These are phyloP conservation scores for Xylaria sp. DNA, from an alignment of 2,329 filamentous ascomycete genomes.

Conservation along the genomic window DNA sequence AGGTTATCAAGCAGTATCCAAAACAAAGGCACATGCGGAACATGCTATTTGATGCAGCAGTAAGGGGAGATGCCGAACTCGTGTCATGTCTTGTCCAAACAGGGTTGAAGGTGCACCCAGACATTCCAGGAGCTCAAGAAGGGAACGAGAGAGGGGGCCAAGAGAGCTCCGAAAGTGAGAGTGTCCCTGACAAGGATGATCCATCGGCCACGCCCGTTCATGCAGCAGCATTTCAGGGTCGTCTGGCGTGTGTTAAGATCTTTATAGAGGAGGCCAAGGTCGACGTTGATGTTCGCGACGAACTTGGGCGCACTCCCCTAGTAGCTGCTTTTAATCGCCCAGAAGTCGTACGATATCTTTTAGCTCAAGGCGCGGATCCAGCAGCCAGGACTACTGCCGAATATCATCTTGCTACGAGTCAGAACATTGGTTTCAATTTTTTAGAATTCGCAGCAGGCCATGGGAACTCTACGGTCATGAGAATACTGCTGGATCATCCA, in stretches of 20 bases:
- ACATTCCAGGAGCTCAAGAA: neutral
- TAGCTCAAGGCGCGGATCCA: neutral
- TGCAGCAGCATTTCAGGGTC: neutral
- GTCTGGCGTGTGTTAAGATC: neutral
- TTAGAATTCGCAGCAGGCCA: neutral
- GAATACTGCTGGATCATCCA: neutral
- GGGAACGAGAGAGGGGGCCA: neutral
- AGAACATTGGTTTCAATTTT: neutral
- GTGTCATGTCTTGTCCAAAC: neutral
- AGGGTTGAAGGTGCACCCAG: neutral
- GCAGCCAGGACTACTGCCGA: neutral
- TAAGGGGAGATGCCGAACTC: neutral
- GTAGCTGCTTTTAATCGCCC: neutral
- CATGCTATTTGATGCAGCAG: neutral
- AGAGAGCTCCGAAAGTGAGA: neutral
- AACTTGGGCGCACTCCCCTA: neutral
- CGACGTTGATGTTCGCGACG: neutral
- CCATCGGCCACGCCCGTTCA: neutral
- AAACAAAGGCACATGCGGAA: neutral
- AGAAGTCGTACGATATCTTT: neutral
- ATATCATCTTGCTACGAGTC: neutral
- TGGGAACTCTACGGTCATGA: neutral
- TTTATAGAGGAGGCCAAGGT: slow-evolving; percentile 1
- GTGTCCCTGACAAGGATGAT: neutral
- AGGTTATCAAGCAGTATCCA: neutral